Evolutionary conservation across 768 basidiomycete genomes (phyloP).

Genomic region (Leccinum fibrillosum): DNA sequence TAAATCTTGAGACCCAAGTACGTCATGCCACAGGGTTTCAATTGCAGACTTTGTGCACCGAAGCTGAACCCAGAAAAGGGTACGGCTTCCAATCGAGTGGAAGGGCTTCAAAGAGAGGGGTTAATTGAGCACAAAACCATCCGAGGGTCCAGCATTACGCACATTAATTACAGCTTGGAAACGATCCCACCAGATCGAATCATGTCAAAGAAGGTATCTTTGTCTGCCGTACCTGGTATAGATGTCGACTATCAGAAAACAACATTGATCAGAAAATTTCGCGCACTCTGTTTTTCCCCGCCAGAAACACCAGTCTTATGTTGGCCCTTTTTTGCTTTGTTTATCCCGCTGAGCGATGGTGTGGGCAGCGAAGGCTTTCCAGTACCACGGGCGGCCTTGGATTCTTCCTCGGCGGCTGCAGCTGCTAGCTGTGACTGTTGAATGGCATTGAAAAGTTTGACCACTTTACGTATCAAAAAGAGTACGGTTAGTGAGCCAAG

Average conservation of each 20-base stretch:
- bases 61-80: not conserved
- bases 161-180: constrained; percentile 49
- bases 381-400: constrained; percentile 61
- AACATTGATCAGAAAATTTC: constrained; percentile 1
- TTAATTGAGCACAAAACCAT: not conserved
- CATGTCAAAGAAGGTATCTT: constrained; percentile 79
- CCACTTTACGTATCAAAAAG: constrained; percentile 42
- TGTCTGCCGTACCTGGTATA: constrained; percentile 50
- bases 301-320: constrained; percentile 54
- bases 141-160: not conserved
- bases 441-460: constrained; percentile 84
- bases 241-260: constrained; percentile 5
- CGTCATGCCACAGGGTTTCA: not conserved
- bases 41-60: not conserved
- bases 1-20: not conserved
- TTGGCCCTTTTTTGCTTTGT: constrained; percentile 47
- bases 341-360: constrained; percentile 50
- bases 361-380: constrained; percentile 74
- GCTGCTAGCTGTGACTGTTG: constrained; percentile 73
- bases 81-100: not conserved
- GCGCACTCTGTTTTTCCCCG: constrained; percentile 55
- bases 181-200: constrained; percentile 80
- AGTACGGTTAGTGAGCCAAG: not conserved
- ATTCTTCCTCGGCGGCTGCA: constrained; percentile 48
- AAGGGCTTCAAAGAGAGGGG: not conserved